Evolutionary conservation across 2,329 filamentous ascomycete genomes (phyloP).

Genomic region (Fusarium keratoplasticum): DNA sequence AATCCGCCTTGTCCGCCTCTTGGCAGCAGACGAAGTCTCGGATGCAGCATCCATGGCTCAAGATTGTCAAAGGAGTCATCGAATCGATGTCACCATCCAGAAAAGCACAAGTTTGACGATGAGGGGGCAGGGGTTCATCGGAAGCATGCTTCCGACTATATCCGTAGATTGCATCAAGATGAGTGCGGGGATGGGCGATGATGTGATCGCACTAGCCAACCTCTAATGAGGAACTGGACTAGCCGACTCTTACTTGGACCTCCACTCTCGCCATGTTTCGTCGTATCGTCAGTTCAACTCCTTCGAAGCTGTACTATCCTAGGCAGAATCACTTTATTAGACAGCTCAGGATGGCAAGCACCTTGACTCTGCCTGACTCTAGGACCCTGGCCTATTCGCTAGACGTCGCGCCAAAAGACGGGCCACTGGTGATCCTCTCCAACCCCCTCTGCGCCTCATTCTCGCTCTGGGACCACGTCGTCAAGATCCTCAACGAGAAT

Average conservation of each 20-base stretch:
- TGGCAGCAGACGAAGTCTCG: constrained; percentile 39
- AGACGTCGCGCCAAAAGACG: constrained; percentile 37
- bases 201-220: not conserved
- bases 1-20: constrained; percentile 47
- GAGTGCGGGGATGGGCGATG: constrained; percentile 13
- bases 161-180: constrained; percentile 16
- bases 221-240: not conserved
- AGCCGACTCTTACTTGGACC: not conserved
- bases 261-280: constrained; percentile 10
- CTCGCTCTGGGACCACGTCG: constrained; percentile 54
- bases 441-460: constrained; percentile 54
- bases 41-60: constrained; percentile 8
- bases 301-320: not conserved
- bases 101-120: not conserved
- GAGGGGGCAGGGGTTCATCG: constrained; percentile 1
- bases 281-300: not conserved
- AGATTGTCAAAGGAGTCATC: constrained; percentile 14
- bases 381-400: constrained; percentile 47
- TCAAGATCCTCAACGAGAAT: constrained; percentile 47
- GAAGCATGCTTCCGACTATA: constrained; percentile 31
- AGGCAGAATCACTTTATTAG: not conserved
- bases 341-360: constrained; percentile 30
- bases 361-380: constrained; percentile 42
- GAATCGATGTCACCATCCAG: constrained; percentile 30
- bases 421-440: constrained; percentile 52